Evolutionary conservation across 225 moss, liverwort and hornwort species (phyloP).

Genomic region (Pseudoscleropodium purum): DNA sequence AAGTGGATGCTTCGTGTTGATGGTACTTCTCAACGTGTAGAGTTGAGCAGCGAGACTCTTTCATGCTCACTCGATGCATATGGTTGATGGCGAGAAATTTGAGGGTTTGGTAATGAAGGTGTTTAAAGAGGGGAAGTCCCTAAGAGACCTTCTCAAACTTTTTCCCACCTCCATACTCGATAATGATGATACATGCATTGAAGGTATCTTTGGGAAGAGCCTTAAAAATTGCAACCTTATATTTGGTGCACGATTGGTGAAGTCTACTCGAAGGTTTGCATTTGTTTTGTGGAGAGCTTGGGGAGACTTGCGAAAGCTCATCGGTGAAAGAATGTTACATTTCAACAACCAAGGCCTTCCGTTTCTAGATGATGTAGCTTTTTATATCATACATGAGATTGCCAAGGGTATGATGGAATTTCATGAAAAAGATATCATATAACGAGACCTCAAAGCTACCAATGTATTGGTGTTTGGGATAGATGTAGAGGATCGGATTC

Average conservation of each 20-base stretch:
- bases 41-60: background rate
- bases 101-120: background rate
- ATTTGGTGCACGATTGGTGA: too few species aligned
- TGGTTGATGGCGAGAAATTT: background rate
- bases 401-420: background rate
- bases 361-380: background rate
- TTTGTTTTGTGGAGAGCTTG: too few species aligned
- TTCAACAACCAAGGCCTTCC: background rate
- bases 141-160: background rate
- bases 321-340: background rate
- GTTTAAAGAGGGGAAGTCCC: background rate
- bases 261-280: too few species aligned
- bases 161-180: background rate
- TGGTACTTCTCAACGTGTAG: fast-evolving
- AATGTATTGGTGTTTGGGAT: background rate
- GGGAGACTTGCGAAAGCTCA: background rate
- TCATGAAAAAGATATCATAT: background rate
- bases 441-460: background rate
- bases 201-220: too few species aligned
- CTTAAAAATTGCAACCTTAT: too few species aligned
- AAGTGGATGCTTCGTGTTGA: background rate
- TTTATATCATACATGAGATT: fast-evolving
- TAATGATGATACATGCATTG: too few species aligned
- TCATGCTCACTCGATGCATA: fast-evolving
- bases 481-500: too few species aligned